Evolutionary conservation across 257 asterid genomes (phyloP).

Genomic region (Sherardia arvensis): DNA sequence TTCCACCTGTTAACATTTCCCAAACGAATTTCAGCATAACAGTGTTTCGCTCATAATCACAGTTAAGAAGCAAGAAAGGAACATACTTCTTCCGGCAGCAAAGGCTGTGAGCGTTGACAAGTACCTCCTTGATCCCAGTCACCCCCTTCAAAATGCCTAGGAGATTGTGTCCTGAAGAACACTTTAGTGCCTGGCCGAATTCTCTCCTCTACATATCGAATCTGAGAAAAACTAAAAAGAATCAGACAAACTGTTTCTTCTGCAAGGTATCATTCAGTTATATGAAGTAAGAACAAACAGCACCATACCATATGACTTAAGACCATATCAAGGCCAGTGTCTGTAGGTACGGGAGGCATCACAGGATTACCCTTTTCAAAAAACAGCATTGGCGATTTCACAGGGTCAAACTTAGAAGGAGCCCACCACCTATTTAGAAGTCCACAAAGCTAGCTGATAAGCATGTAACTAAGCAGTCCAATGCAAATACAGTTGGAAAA

Average conservation of each 20-base stretch:
- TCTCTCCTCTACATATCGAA: constrained; percentile 44
- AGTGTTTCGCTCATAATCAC: not conserved
- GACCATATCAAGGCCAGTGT: constrained; percentile 71
- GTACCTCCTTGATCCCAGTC: constrained; percentile 97
- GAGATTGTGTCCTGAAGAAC: constrained; percentile 82
- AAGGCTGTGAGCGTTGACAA: constrained; percentile 61
- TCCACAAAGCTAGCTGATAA: constrained; percentile 12
- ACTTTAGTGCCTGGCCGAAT: constrained; percentile 36
- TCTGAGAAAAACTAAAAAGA: constrained; percentile 24
- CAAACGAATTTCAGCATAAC: not conserved
- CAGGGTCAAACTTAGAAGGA: constrained; percentile 95
- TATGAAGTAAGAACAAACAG: not conserved
- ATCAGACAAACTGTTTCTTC: not conserved
- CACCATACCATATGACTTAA: constrained; percentile 33
- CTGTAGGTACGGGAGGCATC: constrained; percentile 57
- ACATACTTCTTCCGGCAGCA: constrained; percentile 44
- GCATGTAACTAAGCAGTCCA: not conserved
- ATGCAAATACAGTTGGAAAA: not conserved
- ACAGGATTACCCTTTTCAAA: constrained; percentile 74
- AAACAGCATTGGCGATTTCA: constrained; percentile 86
- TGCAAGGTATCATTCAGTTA: not conserved
- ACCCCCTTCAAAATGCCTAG: constrained; percentile 94
- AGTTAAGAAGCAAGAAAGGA: not conserved
- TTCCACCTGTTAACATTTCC: constrained; percentile 45
- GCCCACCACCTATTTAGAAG: constrained; percentile 91